Evolutionary conservation across 192 early-diverging fungal genomes (phyloP), one percentile per base, ranked within the genome.

Genomic region (Allomyces javanicus): DNA sequence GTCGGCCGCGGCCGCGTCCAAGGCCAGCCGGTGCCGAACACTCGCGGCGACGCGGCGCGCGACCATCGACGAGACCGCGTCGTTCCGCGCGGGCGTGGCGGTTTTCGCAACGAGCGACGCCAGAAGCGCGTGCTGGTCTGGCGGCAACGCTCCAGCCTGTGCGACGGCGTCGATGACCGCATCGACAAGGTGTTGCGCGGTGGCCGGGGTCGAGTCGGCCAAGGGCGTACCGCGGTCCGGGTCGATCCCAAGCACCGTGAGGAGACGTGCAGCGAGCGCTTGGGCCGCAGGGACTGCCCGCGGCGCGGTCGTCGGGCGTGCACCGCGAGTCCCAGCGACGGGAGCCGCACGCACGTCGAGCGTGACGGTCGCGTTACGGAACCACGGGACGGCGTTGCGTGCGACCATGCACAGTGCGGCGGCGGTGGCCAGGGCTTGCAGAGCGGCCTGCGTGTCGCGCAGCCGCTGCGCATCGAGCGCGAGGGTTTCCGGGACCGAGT

Each of bases 401-500:
- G 83, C 74, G 23, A 93, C 71, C 76, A 88, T 88, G 45, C 86
- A 43, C 68, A 93, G 72, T 0, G 83, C 79, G 14, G 85, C 78
- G 3, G 83, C 80, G 33, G 89, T 78, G 0, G 77, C 81, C 24
- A 90, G 64, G 0, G 81, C 79, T 64, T 90, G 87, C 1, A 78
- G 72, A 63, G 89, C 86, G 67, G 89, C 88, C 72, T 90, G 88
- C 65, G 79, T 83, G 0, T 65, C 74, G 62, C 70, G 76, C 33
- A 93, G 63, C 0, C 89, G 81, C 10, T 81, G 74, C 14, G 73
- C 72, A 68, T 93, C 91, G 63, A 92, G 67, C 4, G 67, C 27
- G 23, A 90, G 69, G 0, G 91, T 92, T 67, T 89, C 89, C 0
- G 90, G 85, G 26, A 83, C 72, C 12, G 70, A 72, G 66, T 64